Evolutionary conservation across 257 asterid genomes (phyloP).

Genomic region (Plantago elongata): DNA sequence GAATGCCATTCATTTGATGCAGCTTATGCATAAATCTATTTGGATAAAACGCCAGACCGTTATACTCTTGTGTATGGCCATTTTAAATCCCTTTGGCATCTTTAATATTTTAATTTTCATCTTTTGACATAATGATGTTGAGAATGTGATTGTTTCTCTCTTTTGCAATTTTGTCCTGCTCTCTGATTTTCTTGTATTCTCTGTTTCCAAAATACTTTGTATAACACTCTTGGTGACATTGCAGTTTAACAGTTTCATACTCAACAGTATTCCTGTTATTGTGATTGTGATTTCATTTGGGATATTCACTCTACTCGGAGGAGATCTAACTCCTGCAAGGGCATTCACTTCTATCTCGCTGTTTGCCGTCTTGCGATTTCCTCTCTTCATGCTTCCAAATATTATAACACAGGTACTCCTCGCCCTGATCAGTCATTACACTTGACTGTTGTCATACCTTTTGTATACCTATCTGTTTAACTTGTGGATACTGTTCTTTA

Average conservation of each 20-base stretch:
- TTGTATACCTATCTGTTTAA: no score
- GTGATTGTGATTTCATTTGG: slow-evolving; percentile 89
- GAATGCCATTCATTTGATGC: no score
- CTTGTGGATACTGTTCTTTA: not conserved
- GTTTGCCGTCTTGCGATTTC: slow-evolving; percentile 87
- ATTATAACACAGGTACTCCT: slow-evolving; percentile 70
- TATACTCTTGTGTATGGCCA: no score
- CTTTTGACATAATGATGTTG: slow-evolving; percentile 4
- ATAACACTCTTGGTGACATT: slow-evolving; percentile 27
- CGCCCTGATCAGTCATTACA: not conserved
- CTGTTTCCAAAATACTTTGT: slow-evolving; percentile 12
- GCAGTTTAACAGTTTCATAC: slow-evolving; percentile 79
- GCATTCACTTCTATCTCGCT: slow-evolving; percentile 92
- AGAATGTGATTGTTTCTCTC: not conserved
- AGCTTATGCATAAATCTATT: no score
- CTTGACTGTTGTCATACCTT: no score
- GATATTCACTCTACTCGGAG: slow-evolving; percentile 77
- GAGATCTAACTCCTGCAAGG: slow-evolving; percentile 92
- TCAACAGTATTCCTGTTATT: slow-evolving; percentile 87
- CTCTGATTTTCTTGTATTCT: slow-evolving; percentile 12
- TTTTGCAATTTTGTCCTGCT: slow-evolving; percentile 3
- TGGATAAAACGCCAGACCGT: no score
- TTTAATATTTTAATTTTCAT: slow-evolving; percentile 4
- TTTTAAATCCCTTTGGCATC: slow-evolving; percentile 5
- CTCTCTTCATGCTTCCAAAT: slow-evolving; percentile 92